A percentile compares a stretch with the other conserved stretches of the same genome.
These are phyloP conservation scores for Nissolia schottii DNA, from an alignment of 306 rosid genomes.

Conservation along the genomic window DNA sequence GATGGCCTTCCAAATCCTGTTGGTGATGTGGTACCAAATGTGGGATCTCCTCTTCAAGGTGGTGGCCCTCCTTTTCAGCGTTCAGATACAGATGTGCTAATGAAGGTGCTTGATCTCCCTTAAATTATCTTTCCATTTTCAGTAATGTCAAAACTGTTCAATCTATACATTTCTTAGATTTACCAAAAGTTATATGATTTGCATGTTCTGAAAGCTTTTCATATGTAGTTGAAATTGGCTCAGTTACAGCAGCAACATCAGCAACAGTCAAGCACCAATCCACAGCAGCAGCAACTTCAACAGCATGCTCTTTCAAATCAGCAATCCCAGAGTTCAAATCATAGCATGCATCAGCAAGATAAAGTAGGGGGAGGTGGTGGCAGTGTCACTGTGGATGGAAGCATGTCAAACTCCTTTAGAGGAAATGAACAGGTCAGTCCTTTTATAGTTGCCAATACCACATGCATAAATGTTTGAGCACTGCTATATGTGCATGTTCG, in stretches of 20 bases:
- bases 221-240: conserved; percentile 78
- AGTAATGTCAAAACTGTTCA: conserved; percentile 5
- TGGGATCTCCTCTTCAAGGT: conserved; percentile 85
- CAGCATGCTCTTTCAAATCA: conserved; percentile 84
- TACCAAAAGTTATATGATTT: conserved; percentile 5
- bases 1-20: conserved; percentile 75
- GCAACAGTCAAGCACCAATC: conserved; percentile 54
- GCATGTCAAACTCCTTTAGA: conserved; percentile 90
- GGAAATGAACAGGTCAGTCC: conserved; percentile 97
- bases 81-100: conserved; percentile 71
- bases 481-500: no score
- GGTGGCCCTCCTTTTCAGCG: conserved; percentile 73
- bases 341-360: conserved; percentile 85
- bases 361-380: conserved; percentile 85
- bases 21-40: conserved; percentile 74
- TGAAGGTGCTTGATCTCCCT: conserved; percentile 58
- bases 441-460: conserved; percentile 7
- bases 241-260: conserved; percentile 74
- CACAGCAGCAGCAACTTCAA: conserved; percentile 76
- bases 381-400: conserved; percentile 75
- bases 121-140: conserved; percentile 13
- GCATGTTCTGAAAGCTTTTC: conserved; percentile 23
- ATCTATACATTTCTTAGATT: not conserved
- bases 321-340: conserved; percentile 77
- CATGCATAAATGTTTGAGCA: not conserved